Evolutionary conservation across 305 asterid species (phyloP).

Genomic region (Striga hermonthica): DNA sequence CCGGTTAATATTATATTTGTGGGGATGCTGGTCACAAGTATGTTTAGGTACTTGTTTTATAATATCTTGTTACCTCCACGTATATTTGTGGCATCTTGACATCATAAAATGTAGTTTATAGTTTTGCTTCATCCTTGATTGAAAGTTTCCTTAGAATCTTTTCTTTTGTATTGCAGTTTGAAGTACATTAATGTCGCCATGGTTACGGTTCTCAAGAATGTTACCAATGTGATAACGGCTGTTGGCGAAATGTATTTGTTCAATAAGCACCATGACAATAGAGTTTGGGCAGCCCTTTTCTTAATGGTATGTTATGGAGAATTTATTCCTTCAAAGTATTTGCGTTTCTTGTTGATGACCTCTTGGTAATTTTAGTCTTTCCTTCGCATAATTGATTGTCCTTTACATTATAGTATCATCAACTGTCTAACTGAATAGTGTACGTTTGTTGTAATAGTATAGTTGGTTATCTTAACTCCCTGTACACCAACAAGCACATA

Average conservation of each 20-base stretch:
- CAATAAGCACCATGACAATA: conserved; percentile 76
- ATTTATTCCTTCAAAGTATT: background rate
- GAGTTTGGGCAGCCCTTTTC: conserved; percentile 95
- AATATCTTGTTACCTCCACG: background rate
- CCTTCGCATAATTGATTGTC: too few species aligned
- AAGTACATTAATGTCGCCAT: conserved; percentile 85
- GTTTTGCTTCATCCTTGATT: too few species aligned
- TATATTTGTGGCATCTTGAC: conserved; percentile 10
- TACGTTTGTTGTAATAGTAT: too few species aligned
- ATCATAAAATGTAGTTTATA: conserved; percentile 13
- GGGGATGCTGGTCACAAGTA: conserved; percentile 97
- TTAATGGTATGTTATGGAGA: conserved; percentile 57
- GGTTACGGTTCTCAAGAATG: conserved; percentile 97
- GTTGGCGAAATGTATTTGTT: conserved; percentile 91
- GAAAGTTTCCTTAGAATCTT: conserved; percentile 8
- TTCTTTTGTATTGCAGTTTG: conserved; percentile 52
- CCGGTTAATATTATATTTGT: conserved; percentile 89
- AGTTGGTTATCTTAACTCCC: too few species aligned
- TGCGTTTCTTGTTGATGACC: too few species aligned
- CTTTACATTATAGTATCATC: too few species aligned
- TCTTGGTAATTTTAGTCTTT: too few species aligned
- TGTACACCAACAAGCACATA: too few species aligned
- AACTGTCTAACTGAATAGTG: too few species aligned
- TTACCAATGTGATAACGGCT: conserved; percentile 91
- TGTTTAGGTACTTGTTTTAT: conserved; percentile 69